These are phyloP conservation scores for Ophiostoma tasmaniense DNA, from an alignment of 2,329 filamentous ascomycete genomes.

Conservation along the genomic window DNA sequence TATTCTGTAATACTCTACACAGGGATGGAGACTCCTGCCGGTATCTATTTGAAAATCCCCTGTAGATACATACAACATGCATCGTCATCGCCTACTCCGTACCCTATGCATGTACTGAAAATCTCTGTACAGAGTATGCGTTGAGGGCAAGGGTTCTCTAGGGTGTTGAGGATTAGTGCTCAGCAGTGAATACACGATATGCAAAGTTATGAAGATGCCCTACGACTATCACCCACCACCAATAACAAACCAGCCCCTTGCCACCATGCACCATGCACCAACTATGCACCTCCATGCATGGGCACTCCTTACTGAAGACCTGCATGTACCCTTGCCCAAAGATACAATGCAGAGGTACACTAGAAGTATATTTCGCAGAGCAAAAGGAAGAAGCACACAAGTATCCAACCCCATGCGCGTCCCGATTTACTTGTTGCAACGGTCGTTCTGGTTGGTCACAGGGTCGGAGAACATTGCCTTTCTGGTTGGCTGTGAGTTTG, in stretches of 20 bases:
- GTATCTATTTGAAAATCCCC: neutral
- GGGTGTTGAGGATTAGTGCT: neutral
- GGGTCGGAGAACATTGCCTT: neutral
- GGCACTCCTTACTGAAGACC: neutral
- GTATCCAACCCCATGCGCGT: neutral
- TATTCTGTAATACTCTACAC: neutral
- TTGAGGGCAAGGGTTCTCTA: neutral
- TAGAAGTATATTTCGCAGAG: neutral
- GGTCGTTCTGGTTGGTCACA: neutral
- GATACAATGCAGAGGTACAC: neutral
- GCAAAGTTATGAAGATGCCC: neutral
- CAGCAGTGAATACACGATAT: neutral
- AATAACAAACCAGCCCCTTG: constrained; percentile 3
- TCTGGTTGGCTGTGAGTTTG: neutral
- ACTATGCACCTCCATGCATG: neutral
- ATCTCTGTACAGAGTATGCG: neutral
- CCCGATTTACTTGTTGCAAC: neutral
- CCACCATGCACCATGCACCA: neutral
- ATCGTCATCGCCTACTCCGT: neutral
- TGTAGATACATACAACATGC: neutral
- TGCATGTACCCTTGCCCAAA: neutral
- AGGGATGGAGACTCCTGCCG: neutral
- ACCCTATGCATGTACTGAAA: neutral
- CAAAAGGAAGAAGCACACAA: neutral
- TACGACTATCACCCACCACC: neutral